Evolutionary conservation across 2,329 filamentous ascomycete genomes (phyloP).

Genomic region (Fusarium sp.): DNA sequence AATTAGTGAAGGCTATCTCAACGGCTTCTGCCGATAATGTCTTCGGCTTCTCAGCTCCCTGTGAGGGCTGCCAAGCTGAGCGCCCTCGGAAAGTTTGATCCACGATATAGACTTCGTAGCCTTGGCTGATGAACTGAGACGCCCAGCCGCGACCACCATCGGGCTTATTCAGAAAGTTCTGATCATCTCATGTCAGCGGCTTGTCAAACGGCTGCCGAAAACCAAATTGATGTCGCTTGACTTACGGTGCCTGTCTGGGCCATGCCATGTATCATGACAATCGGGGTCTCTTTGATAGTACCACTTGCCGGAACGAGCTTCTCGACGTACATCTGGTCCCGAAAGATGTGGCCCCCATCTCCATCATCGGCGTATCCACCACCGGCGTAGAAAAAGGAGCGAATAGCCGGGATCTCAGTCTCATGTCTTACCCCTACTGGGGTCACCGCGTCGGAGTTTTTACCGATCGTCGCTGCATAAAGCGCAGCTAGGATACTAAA

Average conservation of each 20-base stretch:
- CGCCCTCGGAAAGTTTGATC: slow-evolving; percentile 45
- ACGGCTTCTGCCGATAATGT: slow-evolving; percentile 39
- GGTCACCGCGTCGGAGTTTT: slow-evolving; percentile 9
- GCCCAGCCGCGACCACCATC: slow-evolving; percentile 45
- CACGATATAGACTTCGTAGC: slow-evolving; percentile 46
- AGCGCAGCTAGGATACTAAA: slow-evolving; percentile 13
- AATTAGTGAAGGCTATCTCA: slow-evolving; percentile 41
- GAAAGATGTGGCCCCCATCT: slow-evolving; percentile 39
- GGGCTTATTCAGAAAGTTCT: slow-evolving; percentile 48
- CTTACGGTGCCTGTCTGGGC: slow-evolving; percentile 45
- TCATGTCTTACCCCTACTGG: background rate
- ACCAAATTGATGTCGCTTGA: background rate
- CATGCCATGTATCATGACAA: slow-evolving; percentile 45
- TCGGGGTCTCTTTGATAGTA: slow-evolving; percentile 27
- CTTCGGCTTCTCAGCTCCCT: slow-evolving; percentile 20
- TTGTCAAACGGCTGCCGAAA: background rate
- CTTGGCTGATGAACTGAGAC: slow-evolving; percentile 39
- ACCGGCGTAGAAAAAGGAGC: slow-evolving; percentile 41
- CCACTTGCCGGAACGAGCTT: slow-evolving; percentile 35
- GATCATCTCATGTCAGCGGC: background rate
- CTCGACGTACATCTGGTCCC: slow-evolving; percentile 47
- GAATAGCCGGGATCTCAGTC: slow-evolving; percentile 33
- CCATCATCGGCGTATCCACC: slow-evolving; percentile 43
- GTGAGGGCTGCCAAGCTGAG: slow-evolving; percentile 37
- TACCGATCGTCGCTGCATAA: slow-evolving; percentile 21